These are phyloP conservation scores for Vitis labrusca DNA, from an alignment of 164 flowering plant species.

Conservation along the genomic window DNA sequence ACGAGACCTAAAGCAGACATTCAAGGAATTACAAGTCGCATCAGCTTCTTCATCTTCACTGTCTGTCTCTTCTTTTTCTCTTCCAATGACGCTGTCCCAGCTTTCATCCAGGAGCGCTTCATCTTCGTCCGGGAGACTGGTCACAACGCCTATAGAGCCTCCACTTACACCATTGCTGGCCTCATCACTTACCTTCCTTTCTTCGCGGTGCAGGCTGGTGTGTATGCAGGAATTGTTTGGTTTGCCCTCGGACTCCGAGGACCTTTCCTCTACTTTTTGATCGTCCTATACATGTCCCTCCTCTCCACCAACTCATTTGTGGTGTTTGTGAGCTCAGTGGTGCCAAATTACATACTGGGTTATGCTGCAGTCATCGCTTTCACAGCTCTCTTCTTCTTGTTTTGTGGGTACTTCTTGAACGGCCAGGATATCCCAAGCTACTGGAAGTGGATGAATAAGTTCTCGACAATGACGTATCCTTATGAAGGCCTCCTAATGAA, in stretches of 20 bases:
- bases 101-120: conserved; percentile 75
- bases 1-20: conserved; percentile 29
- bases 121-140: conserved; percentile 70
- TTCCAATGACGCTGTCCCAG: conserved; percentile 79
- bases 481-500: conserved; percentile 74
- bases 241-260: conserved; percentile 44
- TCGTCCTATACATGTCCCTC: conserved; percentile 57
- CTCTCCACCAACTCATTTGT: conserved; percentile 75
- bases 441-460: conserved; percentile 70
- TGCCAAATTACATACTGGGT: conserved; percentile 68
- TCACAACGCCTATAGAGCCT: conserved; percentile 74
- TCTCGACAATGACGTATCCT: conserved; percentile 74
- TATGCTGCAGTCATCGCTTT: conserved; percentile 79
- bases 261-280: conserved; percentile 47
- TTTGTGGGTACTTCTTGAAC: conserved; percentile 70
- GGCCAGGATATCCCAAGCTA: conserved; percentile 45
- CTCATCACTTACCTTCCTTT: conserved; percentile 74
- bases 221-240: conserved; percentile 60
- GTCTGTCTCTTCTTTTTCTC: conserved; percentile 80
- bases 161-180: conserved; percentile 65
- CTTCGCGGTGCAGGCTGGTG: conserved; percentile 54
- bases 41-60: conserved; percentile 80
- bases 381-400: conserved; percentile 75
- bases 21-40: conserved; percentile 65
- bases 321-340: conserved; percentile 68